Percentiles rank a stretch among this genome's conserved stretches.
These are phyloP conservation scores for Aureobasidium pullulans DNA, from an alignment of 2,329 filamentous ascomycete genomes.

Conservation along the genomic window DNA sequence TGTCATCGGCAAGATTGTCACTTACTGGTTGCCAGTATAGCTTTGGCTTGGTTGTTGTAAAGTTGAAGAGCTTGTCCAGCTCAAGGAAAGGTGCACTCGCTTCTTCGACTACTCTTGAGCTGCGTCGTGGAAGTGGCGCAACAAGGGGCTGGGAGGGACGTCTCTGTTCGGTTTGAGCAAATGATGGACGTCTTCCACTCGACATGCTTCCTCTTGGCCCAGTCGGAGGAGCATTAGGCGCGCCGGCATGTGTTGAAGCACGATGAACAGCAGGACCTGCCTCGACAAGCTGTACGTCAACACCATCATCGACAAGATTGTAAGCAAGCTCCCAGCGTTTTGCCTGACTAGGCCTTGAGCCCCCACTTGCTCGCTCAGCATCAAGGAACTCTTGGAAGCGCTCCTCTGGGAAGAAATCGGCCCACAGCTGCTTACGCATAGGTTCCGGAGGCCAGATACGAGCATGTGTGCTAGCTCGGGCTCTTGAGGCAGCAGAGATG, in stretches of 20 bases:
- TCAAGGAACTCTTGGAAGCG: slow-evolving; percentile 67
- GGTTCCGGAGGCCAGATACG: slow-evolving; percentile 81
- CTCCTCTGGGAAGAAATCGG: slow-evolving; percentile 79
- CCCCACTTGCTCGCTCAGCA: slow-evolving; percentile 44
- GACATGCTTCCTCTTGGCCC: slow-evolving; percentile 22
- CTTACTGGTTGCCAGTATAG: slow-evolving; percentile 61
- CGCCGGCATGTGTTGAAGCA: not conserved
- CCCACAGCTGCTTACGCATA: slow-evolving; percentile 74
- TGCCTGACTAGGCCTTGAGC: slow-evolving; percentile 19
- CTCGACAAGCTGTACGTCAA: slow-evolving; percentile 28
- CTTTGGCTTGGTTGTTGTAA: slow-evolving; percentile 55
- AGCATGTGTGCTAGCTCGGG: slow-evolving; percentile 68
- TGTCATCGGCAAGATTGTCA: slow-evolving; percentile 54
- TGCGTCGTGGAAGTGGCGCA: not conserved
- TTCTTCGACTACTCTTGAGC: slow-evolving; percentile 13
- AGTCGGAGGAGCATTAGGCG: slow-evolving; percentile 22
- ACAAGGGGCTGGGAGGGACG: not conserved
- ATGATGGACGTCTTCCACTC: slow-evolving; percentile 14
- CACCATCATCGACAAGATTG: slow-evolving; percentile 25
- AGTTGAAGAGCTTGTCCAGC: slow-evolving; percentile 54
- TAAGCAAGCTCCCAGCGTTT: slow-evolving; percentile 60
- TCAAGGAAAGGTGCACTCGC: slow-evolving; percentile 39
- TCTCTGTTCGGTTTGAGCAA: not conserved
- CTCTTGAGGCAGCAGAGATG: slow-evolving; percentile 64
- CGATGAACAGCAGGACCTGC: slow-evolving; percentile 19